phyloP scores from a whole-genome alignment of 2,329 filamentous ascomycete genomes.

The Malbranchea zuffiana region DNA sequence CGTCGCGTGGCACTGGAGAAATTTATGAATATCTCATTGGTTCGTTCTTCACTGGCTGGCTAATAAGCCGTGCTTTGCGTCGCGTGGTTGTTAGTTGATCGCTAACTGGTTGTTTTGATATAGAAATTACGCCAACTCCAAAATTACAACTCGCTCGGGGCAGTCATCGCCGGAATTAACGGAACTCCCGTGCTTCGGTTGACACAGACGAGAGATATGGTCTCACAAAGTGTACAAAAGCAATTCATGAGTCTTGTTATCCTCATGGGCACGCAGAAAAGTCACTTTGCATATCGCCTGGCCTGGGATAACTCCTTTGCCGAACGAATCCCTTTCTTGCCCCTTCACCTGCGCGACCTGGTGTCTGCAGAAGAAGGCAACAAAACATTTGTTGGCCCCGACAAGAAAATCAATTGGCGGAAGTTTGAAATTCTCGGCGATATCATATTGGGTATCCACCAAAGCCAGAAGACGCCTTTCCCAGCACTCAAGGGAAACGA shows the following conservation, averaged over 20 bases:
- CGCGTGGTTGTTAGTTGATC: not conserved
- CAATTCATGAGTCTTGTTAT: conserved; percentile 81
- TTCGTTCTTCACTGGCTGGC: too few relatives aligned
- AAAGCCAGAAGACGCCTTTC: conserved; percentile 78
- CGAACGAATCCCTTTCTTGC: conserved; percentile 86
- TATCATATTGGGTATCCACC: conserved; percentile 79
- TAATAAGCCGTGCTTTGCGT: not conserved
- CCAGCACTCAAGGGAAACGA: conserved; percentile 49
- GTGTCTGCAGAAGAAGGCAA: conserved; percentile 90
- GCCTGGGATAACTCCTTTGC: conserved; percentile 93
- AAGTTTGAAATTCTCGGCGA: conserved; percentile 97
- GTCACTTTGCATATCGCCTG: conserved; percentile 87
- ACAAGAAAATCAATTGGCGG: conserved; percentile 83
- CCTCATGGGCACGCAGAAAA: conserved; percentile 86
- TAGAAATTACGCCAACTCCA: conserved; percentile 77
- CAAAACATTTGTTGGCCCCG: conserved; percentile 68
- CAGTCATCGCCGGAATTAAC: conserved; percentile 85
- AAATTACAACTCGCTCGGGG: conserved; percentile 95
- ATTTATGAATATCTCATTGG: conserved; percentile 76
- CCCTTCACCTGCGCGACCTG: conserved; percentile 77
- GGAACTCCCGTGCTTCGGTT: conserved; percentile 77
- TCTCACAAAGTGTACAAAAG: conserved; percentile 61
- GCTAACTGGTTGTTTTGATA: conserved; percentile 9
- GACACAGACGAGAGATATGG: conserved; percentile 63
- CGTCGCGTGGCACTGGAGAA: conserved; percentile 62